Conservation (phyloP, 441 rosid genomes). For the Populus hybrid region DNA sequence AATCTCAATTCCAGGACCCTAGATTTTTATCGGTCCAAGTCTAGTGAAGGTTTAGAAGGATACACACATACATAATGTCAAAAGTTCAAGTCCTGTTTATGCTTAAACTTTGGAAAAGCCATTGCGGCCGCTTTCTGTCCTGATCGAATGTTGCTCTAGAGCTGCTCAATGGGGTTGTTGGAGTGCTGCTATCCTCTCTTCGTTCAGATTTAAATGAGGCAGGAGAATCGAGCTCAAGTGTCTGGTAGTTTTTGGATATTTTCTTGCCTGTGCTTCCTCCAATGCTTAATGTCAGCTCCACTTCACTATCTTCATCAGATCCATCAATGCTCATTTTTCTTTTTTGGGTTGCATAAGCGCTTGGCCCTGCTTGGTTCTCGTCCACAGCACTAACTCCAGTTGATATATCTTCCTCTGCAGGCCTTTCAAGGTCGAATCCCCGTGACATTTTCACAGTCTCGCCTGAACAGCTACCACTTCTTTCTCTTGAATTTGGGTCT, state of each 20-base stretch:
- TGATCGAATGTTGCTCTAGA: conserved; percentile 53
- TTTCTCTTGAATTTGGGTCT: conserved; percentile 39
- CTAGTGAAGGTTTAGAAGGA: conserved; percentile 2
- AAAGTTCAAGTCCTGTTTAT: conserved; percentile 40
- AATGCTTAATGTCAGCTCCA: conserved; percentile 71
- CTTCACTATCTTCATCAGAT: conserved; percentile 40
- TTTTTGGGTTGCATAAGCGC: conserved; percentile 13
- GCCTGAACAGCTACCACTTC: conserved; percentile 45
- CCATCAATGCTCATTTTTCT: conserved; percentile 24
- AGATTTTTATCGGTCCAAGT: not conserved
- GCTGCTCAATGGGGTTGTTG: conserved; percentile 51
- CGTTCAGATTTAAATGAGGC: conserved; percentile 29
- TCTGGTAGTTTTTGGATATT: conserved; percentile 10
- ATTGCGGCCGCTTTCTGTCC: conserved; percentile 62
- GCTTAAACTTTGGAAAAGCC: conserved; percentile 70
- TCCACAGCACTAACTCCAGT: conserved; percentile 26
- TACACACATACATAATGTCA: conserved; percentile 10
- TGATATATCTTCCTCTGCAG: conserved; percentile 37
- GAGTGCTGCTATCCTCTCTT: conserved; percentile 41
- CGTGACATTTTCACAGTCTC: conserved; percentile 31
- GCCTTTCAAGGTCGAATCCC: conserved; percentile 42
- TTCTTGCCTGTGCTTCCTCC: conserved; percentile 40
- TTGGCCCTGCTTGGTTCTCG: conserved; percentile 25
- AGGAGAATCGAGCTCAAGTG: conserved; percentile 24
- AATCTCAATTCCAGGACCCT: conserved; percentile 11